Conservation (phyloP, 495 filamentous ascomycete species). For the Penicillium coprophilum region DNA sequence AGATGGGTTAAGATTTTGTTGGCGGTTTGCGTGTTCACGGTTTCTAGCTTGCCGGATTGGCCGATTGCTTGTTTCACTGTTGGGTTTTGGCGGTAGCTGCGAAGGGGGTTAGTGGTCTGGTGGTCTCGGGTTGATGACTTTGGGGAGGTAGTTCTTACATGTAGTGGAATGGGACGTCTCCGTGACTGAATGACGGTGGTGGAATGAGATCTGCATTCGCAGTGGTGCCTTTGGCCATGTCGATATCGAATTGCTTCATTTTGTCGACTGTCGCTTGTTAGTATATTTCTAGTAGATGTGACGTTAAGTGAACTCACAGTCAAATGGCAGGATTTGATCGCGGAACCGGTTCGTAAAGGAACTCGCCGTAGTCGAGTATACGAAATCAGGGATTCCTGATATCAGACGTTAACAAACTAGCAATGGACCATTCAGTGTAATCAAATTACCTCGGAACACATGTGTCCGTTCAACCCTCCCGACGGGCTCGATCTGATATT, state of each 20-base stretch:
- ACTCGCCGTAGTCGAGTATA: constrained; percentile 62
- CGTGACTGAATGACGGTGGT: constrained; percentile 70
- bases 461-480: constrained; percentile 77
- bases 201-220: constrained; percentile 70
- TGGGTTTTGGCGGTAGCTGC: constrained; percentile 59
- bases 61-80: constrained; percentile 54
- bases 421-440: background rate
- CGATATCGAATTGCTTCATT: constrained; percentile 71
- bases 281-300: background rate
- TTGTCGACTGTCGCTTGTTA: constrained; percentile 52
- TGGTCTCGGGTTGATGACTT: background rate
- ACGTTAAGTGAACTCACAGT: constrained; percentile 47
- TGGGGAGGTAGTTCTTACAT: constrained; percentile 33
- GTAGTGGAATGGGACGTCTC: constrained; percentile 66
- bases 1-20: constrained; percentile 56
- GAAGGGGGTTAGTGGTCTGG: constrained; percentile 5
- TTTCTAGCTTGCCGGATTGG: constrained; percentile 48
- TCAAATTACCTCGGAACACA: constrained; percentile 68
- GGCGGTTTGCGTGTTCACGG: constrained; percentile 51
- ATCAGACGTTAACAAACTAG: constrained; percentile 3
- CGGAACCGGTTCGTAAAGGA: constrained; percentile 65
- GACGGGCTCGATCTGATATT: constrained; percentile 67
- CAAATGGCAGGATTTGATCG: constrained; percentile 61
- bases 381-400: constrained; percentile 68
- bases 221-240: constrained; percentile 59